Evolutionary conservation across 306 rosid genomes (phyloP), one percentile per base, ranked within the genome.

Genomic region (Neltuma alba): DNA sequence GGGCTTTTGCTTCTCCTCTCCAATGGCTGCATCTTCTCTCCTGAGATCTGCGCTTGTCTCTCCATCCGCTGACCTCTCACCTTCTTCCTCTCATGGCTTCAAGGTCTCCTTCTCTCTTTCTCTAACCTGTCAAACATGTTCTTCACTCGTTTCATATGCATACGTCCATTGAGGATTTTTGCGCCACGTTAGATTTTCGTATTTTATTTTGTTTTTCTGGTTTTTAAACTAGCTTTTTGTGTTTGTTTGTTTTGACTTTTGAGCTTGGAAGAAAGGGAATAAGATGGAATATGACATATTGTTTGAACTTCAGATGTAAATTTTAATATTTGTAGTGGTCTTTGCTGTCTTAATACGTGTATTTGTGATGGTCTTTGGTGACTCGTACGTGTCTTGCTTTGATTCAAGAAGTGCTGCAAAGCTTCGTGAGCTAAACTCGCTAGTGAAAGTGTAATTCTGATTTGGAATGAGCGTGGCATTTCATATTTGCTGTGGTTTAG

Each of bases 21-120:
- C 84, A 81, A 95, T 95, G 99, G 97, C 94, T 40, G 86, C 85
- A 55, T 88, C 96, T 27, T 88, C 92, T 30, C 71, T 91, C 12
- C 84, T 92, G 65, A 81, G 99, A 92, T 95, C 97, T 77, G 66
- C 91, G 1, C 15, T 72, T 47, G 30, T 87, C 40, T 37, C 88
- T 82, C 60, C 97, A 36, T 72, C 91, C 14, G n/a, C 88, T 42
- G 85, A 81, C 50, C 76, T 78, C 47, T 76, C 83, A 10, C 14
- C 78, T 44, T 84, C 88, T 8, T 7, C 84, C 48, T 41, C 85
- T 66, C 75, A 85, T 73, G 86, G 77, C 7, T 50, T 76, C 70
- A 87, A 90, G 93, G 97, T 54, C 14, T 54, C 14, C 28, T 3
- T 21, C 61, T 92, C 72, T 38, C 58, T 6, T 28, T 50, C 75